These are phyloP conservation scores for Atkinsonella texensis DNA, from an alignment of 2,329 filamentous ascomycete genomes.

Conservation along the genomic window DNA sequence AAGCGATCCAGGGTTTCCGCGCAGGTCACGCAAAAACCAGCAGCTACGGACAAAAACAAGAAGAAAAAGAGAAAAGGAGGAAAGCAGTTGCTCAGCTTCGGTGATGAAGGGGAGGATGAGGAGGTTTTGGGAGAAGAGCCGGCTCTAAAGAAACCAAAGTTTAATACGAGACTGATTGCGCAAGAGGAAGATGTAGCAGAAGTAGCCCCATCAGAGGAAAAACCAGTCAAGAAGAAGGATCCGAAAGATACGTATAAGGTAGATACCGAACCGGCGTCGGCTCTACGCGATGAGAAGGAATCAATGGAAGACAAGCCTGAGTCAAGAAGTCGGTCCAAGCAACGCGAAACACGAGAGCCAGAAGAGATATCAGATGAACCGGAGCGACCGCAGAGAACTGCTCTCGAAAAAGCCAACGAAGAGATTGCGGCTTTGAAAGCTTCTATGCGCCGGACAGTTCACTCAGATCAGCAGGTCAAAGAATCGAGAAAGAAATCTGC, in stretches of 20 bases:
- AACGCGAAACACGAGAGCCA: constrained; percentile 8
- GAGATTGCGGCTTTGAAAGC: constrained; percentile 72
- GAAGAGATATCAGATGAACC: constrained; percentile 14
- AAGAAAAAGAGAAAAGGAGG: constrained; percentile 62
- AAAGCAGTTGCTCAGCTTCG: constrained; percentile 71
- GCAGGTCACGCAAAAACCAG: constrained; percentile 26
- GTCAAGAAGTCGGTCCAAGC: neutral
- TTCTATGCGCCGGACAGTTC: constrained; percentile 60
- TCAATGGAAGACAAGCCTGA: neutral
- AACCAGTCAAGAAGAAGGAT: constrained; percentile 16
- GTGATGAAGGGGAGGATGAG: constrained; percentile 52
- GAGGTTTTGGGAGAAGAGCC: constrained; percentile 35
- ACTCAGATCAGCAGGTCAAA: constrained; percentile 32
- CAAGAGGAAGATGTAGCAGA: constrained; percentile 28
- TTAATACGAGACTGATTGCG: constrained; percentile 63
- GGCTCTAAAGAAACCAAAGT: constrained; percentile 63
- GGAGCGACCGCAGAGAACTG: constrained; percentile 30
- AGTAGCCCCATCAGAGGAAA: constrained; percentile 13
- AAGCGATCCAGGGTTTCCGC: constrained; percentile 49
- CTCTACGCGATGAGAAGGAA: neutral
- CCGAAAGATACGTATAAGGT: constrained; percentile 19
- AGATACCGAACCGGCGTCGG: constrained; percentile 6
- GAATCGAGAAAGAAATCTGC: constrained; percentile 50
- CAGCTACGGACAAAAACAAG: constrained; percentile 35
- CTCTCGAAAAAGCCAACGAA: constrained; percentile 60